These are phyloP conservation scores for Xanthoceras sorbifolium DNA, from an alignment of 345 rosid species.

Conservation along the genomic window DNA sequence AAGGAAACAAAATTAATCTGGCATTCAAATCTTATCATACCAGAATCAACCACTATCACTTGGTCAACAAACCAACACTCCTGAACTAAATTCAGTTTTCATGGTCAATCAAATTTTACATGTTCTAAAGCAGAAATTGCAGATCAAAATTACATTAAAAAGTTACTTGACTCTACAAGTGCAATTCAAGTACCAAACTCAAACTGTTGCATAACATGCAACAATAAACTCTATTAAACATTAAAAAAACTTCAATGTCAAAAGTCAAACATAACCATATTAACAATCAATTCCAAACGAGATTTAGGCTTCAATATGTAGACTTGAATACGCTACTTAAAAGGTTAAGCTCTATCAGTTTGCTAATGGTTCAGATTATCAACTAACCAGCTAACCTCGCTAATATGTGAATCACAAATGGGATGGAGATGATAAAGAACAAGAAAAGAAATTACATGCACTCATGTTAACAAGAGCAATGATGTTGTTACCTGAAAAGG, in stretches of 20 bases:
- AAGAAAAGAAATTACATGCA: neutral
- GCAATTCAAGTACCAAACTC: slow-evolving; percentile 1
- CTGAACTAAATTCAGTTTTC: neutral
- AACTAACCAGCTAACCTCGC: neutral
- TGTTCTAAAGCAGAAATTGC: neutral
- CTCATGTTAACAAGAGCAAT: neutral
- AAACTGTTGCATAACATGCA: neutral
- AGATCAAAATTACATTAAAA: neutral
- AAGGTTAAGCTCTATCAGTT: neutral
- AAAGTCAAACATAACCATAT: neutral
- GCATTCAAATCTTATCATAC: slow-evolving; percentile 3
- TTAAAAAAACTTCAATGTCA: neutral
- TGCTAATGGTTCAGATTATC: neutral
- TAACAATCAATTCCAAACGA: slow-evolving; percentile 2
- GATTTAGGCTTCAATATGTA: neutral
- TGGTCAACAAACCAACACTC: slow-evolving; percentile 4
- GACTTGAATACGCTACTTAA: neutral
- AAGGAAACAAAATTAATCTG: neutral
- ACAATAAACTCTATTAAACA: neutral
- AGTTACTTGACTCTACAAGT: neutral
- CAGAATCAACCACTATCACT: neutral
- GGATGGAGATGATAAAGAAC: neutral
- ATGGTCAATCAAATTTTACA: neutral
- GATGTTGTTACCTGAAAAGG: neutral
- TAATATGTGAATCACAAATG: neutral